phyloP scores from a whole-genome alignment of 257 asterid genomes.

The Petunia secreta region DNA sequence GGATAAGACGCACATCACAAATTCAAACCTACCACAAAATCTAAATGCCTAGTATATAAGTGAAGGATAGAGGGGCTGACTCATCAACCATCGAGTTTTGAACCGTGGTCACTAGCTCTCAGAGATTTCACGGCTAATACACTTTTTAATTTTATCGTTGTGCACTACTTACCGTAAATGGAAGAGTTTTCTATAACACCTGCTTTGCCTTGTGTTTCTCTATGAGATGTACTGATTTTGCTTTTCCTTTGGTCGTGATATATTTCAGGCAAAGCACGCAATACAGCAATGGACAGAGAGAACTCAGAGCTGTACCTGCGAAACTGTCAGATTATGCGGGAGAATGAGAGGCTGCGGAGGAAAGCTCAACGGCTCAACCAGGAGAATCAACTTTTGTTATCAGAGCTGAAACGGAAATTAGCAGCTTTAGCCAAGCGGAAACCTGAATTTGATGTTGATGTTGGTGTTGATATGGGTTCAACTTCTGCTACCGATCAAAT shows the following conservation, averaged over 20 bases:
- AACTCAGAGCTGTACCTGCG: slow-evolving; percentile 55
- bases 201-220: slow-evolving; percentile 16
- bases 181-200: background rate
- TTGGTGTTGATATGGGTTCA: slow-evolving; percentile 31
- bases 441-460: slow-evolving; percentile 27
- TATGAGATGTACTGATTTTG: background rate
- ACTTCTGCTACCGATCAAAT: slow-evolving; percentile 32
- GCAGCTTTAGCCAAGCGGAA: slow-evolving; percentile 31
- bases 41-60: too few relatives aligned
- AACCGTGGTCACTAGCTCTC: too few relatives aligned
- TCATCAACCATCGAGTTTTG: too few relatives aligned
- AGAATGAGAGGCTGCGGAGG: slow-evolving; percentile 57
- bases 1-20: too few relatives aligned
- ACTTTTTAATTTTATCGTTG: too few relatives aligned
- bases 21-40: too few relatives aligned
- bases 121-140: too few relatives aligned
- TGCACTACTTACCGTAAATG: background rate
- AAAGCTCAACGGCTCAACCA: slow-evolving; percentile 50
- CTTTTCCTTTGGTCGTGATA: background rate
- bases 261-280: slow-evolving; percentile 7
- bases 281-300: slow-evolving; percentile 46
- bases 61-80: too few relatives aligned
- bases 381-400: slow-evolving; percentile 54
- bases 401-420: slow-evolving; percentile 48
- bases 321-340: slow-evolving; percentile 49